Percentiles rank a stretch among this genome's conserved stretches.
Evolutionary conservation across 768 basidiomycete genomes (phyloP).

Genomic region (Infundibulicybe gibba): DNA sequence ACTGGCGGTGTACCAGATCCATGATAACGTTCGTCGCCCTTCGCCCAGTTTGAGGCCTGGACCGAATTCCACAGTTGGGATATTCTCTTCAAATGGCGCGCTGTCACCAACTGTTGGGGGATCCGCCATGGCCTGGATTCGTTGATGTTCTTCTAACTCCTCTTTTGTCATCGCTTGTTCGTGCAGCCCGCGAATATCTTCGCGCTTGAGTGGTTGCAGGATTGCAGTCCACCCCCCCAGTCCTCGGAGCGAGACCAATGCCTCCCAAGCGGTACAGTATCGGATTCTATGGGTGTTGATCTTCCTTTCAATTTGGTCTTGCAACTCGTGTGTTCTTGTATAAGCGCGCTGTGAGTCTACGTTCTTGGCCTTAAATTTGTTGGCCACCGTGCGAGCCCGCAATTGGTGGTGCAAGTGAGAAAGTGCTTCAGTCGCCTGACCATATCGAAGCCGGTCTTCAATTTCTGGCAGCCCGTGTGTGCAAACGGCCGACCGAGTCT

Average conservation of each 20-base stretch:
- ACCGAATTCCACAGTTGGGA: conserved; percentile 4
- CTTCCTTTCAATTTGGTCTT: conserved; percentile 10
- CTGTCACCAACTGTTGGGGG: not conserved
- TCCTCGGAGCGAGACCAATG: not conserved
- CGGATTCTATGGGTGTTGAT: conserved; percentile 1
- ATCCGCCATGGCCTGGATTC: conserved; percentile 6
- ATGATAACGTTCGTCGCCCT: conserved; percentile 7
- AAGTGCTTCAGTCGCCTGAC: conserved; percentile 12
- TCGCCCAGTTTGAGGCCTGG: not conserved
- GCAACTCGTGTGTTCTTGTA: conserved; percentile 8
- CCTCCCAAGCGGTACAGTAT: not conserved
- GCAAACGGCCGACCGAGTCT: conserved; percentile 3
- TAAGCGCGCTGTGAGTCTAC: conserved; percentile 9
- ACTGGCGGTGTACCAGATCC: conserved; percentile 13
- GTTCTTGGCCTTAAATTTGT: conserved; percentile 12
- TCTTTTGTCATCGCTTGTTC: conserved; percentile 10
- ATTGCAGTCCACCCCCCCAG: conserved; percentile 2
- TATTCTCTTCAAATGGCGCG: not conserved
- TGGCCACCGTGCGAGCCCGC: conserved; percentile 10
- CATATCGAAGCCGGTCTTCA: conserved; percentile 14
- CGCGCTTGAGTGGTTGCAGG: conserved; percentile 4
- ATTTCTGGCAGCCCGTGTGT: conserved; percentile 8
- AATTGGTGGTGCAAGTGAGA: conserved; percentile 12
- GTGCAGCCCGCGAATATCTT: conserved; percentile 9
- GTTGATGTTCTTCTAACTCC: conserved; percentile 11